Percentiles rank a stretch among this genome's conserved stretches.
phyloP scores from a whole-genome alignment of 208 protist genomes.

The Blastocrithidia nonstop region DNA sequence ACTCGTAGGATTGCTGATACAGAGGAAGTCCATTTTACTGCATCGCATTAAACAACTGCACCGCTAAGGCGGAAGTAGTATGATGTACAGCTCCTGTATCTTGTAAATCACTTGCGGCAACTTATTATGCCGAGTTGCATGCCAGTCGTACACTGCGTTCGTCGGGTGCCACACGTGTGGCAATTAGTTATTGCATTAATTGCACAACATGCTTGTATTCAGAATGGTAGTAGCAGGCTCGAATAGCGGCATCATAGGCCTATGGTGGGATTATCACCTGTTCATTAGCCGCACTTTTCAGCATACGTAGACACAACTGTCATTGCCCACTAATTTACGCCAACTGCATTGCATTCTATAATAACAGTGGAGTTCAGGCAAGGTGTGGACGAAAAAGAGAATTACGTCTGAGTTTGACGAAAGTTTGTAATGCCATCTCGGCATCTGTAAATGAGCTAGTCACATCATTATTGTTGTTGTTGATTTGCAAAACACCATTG shows the following conservation, averaged over 20 bases:
- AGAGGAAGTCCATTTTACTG: slow-evolving; percentile 39
- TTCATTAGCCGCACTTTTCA: slow-evolving; percentile 17
- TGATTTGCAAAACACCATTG: no score
- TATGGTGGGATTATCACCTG: slow-evolving; percentile 40
- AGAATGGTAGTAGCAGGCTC: slow-evolving; percentile 22
- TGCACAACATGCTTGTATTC: slow-evolving; percentile 22
- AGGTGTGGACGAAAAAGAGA: slow-evolving; percentile 14
- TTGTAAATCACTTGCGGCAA: slow-evolving; percentile 13
- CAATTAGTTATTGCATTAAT: slow-evolving; percentile 26
- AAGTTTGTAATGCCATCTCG: slow-evolving; percentile 20
- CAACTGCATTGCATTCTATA: slow-evolving; percentile 28
- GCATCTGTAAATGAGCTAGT: no score
- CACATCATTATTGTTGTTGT: no score
- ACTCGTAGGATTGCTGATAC: slow-evolving; percentile 61
- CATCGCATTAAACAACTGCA: slow-evolving; percentile 38
- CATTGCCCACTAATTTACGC: slow-evolving; percentile 33
- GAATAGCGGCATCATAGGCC: slow-evolving; percentile 49
- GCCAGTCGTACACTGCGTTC: slow-evolving; percentile 47
- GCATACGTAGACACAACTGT: slow-evolving; percentile 20
- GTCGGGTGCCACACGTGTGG: slow-evolving; percentile 30
- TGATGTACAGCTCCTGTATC: background rate
- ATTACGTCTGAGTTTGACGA: slow-evolving; percentile 19
- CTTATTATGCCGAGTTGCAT: slow-evolving; percentile 29
- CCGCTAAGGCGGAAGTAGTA: slow-evolving; percentile 21
- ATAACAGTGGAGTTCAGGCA: slow-evolving; percentile 31